Evolutionary conservation across 139 green algal species (phyloP), one percentile per base, ranked within the genome.

Genomic region (Micractinium conductrix): DNA sequence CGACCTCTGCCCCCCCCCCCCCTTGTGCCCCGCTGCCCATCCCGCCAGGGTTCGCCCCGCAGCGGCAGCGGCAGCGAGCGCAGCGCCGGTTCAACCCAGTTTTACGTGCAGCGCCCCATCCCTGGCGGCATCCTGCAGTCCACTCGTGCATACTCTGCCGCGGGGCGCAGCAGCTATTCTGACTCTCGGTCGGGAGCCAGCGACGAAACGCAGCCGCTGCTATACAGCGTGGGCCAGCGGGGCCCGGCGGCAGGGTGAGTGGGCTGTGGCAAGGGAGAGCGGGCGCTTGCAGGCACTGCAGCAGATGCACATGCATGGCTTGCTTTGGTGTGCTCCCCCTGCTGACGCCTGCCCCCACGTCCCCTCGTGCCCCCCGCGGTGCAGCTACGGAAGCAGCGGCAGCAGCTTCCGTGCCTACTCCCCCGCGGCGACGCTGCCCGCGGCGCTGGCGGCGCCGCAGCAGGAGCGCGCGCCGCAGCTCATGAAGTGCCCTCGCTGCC

Each of bases 41-140:
- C n/a, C n/a, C n/a, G n/a, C n/a, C 78, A 83, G 78, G 63, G 78
- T 62, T 83, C 78, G 6, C 62, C 78, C 17, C 78, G 78, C 43
- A 83, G 78, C 60, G 76, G 74, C 50, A 80, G 74, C 74, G 74
- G 76, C 76, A 82, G 76, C 76, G 76, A 82, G 24, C 55, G 38
- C 38, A 82, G 76, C 55, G 38, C 24, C n/a, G n/a, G n/a, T n/a
- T n/a, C n/a, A n/a, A n/a, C n/a, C n/a, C n/a, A 19, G 0, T 58
- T 82, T 12, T 60, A 73, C 28, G 76, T 83, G 42, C 62, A 60
- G 30, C 78, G 78, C n/a, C 62, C 30, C 26, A 38, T 55, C 24
- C 40, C 42, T 28, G 58, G 58, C 40, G 76, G 76, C 58, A 72
- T 72, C 38, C 76, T 82, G 38, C 58, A 60, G 44, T 53, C 74